A percentile compares a stretch with the other conserved stretches of the same genome.
Evolutionary conservation across 1,284 basidiomycete genomes (phyloP).

Genomic region (Apiotrichum mycotoxinovorans): DNA sequence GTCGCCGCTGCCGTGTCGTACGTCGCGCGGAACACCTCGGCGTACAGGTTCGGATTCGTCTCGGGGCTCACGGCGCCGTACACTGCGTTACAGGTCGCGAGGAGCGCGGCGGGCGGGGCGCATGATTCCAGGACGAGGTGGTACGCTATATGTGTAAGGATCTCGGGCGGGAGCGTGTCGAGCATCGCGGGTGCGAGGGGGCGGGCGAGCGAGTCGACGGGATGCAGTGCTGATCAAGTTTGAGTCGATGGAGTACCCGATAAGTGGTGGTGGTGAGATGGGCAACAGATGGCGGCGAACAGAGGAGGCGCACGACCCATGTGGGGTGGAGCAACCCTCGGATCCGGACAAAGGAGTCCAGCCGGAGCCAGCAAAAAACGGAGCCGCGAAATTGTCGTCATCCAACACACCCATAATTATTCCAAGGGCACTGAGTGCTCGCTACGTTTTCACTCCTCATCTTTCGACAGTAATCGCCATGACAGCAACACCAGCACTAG

Average conservation of each 20-base stretch:
- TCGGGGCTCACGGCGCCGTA: conserved; percentile 49
- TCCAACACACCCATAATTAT: no score
- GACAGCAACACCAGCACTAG: neutral
- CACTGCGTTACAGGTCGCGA: conserved; percentile 55
- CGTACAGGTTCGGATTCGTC: conserved; percentile 60
- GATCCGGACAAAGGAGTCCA: no score
- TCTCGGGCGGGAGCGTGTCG: conserved; percentile 58
- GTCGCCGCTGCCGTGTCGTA: conserved; percentile 49
- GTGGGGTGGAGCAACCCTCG: no score
- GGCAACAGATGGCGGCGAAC: neutral
- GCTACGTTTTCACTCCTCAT: no score
- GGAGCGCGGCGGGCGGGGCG: conserved; percentile 51
- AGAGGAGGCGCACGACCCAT: no score
- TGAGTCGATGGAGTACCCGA: no score
- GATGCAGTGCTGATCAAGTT: neutral
- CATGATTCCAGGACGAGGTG: conserved; percentile 47
- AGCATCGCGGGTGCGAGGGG: conserved; percentile 24
- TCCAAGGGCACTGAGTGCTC: no score
- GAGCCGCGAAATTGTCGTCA: no score
- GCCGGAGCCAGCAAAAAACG: no score
- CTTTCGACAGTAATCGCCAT: neutral
- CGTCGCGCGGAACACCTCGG: conserved; percentile 58
- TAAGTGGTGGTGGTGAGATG: neutral
- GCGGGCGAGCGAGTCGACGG: neutral
- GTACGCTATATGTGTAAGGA: conserved; percentile 60